phyloP scores from a whole-genome alignment of 73 alveolate species.

The Paramecium tetraurelia region DNA sequence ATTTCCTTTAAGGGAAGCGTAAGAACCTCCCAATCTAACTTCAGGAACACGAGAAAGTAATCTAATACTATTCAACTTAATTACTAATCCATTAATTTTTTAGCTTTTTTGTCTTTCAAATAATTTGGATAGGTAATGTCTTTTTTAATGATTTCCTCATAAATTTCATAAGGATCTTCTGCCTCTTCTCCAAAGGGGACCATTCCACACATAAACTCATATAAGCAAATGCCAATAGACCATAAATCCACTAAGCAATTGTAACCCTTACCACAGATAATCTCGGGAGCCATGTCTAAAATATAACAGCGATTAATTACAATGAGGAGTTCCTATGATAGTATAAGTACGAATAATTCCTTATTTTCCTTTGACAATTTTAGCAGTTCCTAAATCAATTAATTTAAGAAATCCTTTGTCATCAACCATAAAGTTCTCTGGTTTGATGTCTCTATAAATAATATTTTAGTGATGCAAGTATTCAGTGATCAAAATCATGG shows the following conservation, averaged over 20 bases:
- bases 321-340: conserved; percentile 73
- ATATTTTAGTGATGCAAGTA: conserved; percentile 72
- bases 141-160: conserved; percentile 70
- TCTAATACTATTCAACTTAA: neutral
- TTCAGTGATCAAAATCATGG: conserved; percentile 69
- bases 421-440: conserved; percentile 74
- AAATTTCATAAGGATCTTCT: conserved; percentile 72
- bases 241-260: conserved; percentile 76
- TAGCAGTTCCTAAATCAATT: conserved; percentile 74
- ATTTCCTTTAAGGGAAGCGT: conserved; percentile 60
- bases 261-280: conserved; percentile 80
- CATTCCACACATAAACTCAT: conserved; percentile 77
- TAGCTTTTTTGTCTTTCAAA: conserved; percentile 69
- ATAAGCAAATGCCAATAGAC: conserved; percentile 76
- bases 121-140: conserved; percentile 71
- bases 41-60: conserved; percentile 69
- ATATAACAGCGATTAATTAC: neutral
- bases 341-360: conserved; percentile 66
- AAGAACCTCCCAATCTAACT: conserved; percentile 69
- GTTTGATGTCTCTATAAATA: conserved; percentile 73
- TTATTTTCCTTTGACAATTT: conserved; percentile 63
- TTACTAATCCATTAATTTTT: conserved; percentile 66
- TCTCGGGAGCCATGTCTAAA: conserved; percentile 71
- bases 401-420: conserved; percentile 69
- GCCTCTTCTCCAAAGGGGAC: conserved; percentile 83